Evolutionary conservation across 2,329 filamentous ascomycete species (phyloP).

Genomic region (Juglanconis juglandina): DNA sequence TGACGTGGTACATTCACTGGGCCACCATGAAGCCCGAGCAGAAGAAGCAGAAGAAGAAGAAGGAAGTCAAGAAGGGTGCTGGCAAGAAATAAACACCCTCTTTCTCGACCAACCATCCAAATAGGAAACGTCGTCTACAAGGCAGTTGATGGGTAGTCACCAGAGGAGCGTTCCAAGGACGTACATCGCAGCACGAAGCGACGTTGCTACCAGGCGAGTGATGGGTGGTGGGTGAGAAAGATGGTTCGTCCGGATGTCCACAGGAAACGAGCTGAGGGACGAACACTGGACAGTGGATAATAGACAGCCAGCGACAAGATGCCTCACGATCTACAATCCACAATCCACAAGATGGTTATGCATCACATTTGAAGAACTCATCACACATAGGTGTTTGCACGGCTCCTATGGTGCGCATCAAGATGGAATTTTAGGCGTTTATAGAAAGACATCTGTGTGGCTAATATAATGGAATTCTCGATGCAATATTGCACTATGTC

Average conservation of each 20-base stretch:
- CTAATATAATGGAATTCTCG: not conserved
- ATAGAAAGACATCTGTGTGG: not conserved
- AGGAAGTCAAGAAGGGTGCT: conserved; percentile 23
- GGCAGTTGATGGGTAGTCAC: not conserved
- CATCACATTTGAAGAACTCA: not conserved
- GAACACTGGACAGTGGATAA: too few relatives aligned
- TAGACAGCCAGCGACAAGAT: too few relatives aligned
- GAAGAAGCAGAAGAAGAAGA: conserved; percentile 51
- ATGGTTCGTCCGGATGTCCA: too few relatives aligned
- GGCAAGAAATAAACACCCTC: conserved; percentile 15
- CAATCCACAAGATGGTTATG: too few relatives aligned
- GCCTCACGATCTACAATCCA: too few relatives aligned
- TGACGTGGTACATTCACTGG: conserved; percentile 58
- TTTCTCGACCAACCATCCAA: not conserved
- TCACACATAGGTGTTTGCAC: not conserved
- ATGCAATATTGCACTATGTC: not conserved
- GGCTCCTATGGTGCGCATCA: not conserved
- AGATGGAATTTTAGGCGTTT: not conserved
- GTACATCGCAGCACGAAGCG: too few relatives aligned
- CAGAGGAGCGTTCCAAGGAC: not conserved
- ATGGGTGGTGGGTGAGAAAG: too few relatives aligned
- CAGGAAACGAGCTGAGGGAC: too few relatives aligned
- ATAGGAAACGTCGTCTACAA: not conserved
- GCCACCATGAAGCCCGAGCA: conserved; percentile 61
- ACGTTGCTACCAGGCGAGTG: too few relatives aligned